phyloP scores from a whole-genome alignment of 768 basidiomycete species.

The Candolleomyces efflorescens region DNA sequence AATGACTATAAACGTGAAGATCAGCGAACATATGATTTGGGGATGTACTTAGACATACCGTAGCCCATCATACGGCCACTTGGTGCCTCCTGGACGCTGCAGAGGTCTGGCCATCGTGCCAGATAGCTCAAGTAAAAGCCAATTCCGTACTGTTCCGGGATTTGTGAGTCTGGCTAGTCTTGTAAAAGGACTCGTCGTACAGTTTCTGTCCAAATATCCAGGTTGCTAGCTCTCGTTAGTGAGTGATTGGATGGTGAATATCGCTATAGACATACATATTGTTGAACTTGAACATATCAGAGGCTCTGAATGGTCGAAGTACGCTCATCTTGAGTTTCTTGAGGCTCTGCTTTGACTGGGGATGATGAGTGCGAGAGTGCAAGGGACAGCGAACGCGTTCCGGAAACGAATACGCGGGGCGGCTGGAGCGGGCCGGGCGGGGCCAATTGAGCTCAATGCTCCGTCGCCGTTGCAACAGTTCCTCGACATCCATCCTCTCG shows the following conservation, averaged over 20 bases:
- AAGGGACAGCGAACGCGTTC: not conserved
- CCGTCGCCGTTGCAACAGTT: too few relatives aligned
- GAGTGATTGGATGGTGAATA: not conserved
- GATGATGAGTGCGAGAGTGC: not conserved
- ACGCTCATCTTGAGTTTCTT: constrained; percentile 64
- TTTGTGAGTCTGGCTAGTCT: not conserved
- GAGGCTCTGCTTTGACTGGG: not conserved
- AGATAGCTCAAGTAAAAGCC: constrained; percentile 88
- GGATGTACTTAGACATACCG: constrained; percentile 45
- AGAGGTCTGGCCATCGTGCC: constrained; percentile 89
- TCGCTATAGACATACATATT: constrained; percentile 56
- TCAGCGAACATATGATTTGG: constrained; percentile 1
- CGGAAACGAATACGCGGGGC: not conserved
- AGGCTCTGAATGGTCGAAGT: constrained; percentile 79
- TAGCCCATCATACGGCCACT: constrained; percentile 90
- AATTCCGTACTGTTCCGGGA: constrained; percentile 64
- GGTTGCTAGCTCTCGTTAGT: constrained; percentile 51
- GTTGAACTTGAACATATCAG: constrained; percentile 91
- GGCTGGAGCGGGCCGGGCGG: too few relatives aligned
- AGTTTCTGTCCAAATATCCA: constrained; percentile 97
- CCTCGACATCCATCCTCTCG: not conserved
- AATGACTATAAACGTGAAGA: constrained; percentile 53
- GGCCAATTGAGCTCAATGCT: not conserved
- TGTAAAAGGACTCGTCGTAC: constrained; percentile 38
- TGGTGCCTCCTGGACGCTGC: constrained; percentile 77